Base-by-base conservation (phyloP, 208 protist species). In the Leishmania tarentolae region DNA sequence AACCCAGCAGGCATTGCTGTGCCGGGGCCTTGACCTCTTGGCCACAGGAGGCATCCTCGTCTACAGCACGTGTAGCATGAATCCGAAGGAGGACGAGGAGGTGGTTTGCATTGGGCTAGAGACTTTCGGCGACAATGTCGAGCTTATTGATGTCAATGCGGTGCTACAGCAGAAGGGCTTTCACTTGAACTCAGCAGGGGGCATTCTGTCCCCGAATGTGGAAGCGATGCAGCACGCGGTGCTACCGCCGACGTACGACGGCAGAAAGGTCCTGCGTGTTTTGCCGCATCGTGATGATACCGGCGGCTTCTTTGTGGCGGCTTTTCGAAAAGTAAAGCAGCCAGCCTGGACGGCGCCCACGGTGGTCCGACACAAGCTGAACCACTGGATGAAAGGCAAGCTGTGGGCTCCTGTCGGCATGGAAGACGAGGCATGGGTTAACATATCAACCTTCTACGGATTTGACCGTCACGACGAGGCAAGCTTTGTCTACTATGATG, bases 41-140 rank as follows among this genome's bases (percentile, higher is more conserved):
- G 82, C 73, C 40, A 83, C 82, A 42, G 90, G 76, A 57, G 98
- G 98, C 50, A 83, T 96, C 44, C 90, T 99, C 37, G 98, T 99
- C 7, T 99, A 99, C 91, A 99, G 97, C 76, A 99, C 98, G 21
- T 99, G 98, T 87, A 98, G 96, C 72, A 85, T 99, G 70, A 99
- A 99, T 80, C 98, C 98, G 42, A 95, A 99, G 80, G 98, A 99
- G 86, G 94, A 99, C 76, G 98, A 99, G 86, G 97, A 98, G 74
- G 97, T 99, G 61, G 96, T 99, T 15, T 94, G 91, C 61, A 86
- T 91, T 5, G 94, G 79, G 1, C 84, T 98, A 59, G 92, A 95
- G 72, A 76, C 93, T 37, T 97, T 96, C 78, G 84, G 86, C 56
- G 90, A 95, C 81, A 79, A 83, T 31, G 93, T 98, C 28, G 93